These are phyloP conservation scores for Phyllosticta capitalensis DNA, from an alignment of 2,329 filamentous ascomycete genomes.

Conservation along the genomic window DNA sequence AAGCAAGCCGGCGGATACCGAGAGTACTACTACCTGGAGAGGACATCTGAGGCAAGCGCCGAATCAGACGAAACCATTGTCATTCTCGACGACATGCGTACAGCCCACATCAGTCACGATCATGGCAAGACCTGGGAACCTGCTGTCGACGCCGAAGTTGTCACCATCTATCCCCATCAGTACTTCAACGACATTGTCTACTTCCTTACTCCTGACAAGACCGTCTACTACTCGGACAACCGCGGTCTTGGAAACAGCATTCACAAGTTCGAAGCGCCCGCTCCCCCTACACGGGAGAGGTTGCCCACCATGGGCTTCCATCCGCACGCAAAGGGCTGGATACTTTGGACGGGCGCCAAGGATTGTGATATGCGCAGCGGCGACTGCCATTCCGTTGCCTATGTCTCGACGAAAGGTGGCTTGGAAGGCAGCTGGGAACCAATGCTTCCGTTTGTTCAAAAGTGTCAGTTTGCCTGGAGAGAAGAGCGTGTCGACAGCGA, in stretches of 20 bases:
- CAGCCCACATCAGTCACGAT: constrained; percentile 67
- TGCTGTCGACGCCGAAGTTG: constrained; percentile 60
- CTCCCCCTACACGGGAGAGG: constrained; percentile 42
- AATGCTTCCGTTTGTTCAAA: constrained; percentile 62
- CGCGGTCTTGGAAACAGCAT: constrained; percentile 56
- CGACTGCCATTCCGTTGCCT: constrained; percentile 64
- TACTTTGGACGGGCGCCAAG: constrained; percentile 74
- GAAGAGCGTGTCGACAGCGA: constrained; percentile 35
- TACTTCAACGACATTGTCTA: constrained; percentile 80
- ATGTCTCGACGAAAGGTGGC: constrained; percentile 69
- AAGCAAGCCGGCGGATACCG: constrained; percentile 42
- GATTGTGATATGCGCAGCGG: constrained; percentile 50
- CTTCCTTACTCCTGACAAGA: constrained; percentile 62
- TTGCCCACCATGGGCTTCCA: constrained; percentile 66
- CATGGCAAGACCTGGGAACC: constrained; percentile 84
- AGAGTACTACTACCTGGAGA: constrained; percentile 68
- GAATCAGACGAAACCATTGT: constrained; percentile 65
- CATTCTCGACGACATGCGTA: constrained; percentile 47
- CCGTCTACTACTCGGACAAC: constrained; percentile 72
- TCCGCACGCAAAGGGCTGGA: constrained; percentile 74
- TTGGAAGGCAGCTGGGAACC: constrained; percentile 55
- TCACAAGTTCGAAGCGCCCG: constrained; percentile 62
- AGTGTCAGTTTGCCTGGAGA: constrained; percentile 77
- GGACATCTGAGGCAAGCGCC: constrained; percentile 44
- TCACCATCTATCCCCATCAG: constrained; percentile 63